Evolutionary conservation across 192 early-diverging fungal genomes (phyloP), one percentile per base, ranked within the genome.

Genomic region (Coemansia sp.): DNA sequence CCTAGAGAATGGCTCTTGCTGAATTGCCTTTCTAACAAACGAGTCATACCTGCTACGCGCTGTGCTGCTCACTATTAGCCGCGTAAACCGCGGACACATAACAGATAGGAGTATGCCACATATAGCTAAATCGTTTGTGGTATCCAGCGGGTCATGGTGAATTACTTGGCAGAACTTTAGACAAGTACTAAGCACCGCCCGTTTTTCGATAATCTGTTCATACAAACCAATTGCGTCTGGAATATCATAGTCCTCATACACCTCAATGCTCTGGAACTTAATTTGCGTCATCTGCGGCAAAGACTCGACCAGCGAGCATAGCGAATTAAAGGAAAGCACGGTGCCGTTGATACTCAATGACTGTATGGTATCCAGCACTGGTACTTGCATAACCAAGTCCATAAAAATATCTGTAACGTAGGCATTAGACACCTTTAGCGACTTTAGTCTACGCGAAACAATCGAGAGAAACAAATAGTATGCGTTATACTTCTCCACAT

Each of bases 21-120:
- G 15, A 9, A 58, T 58, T 12, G 55, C 55, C 29, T 58, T 58
- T 58, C 29, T 31, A 31, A 58, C 14, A 58, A 58, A 58, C 31
- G 55, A 31, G 15, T 58, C 55, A 31, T 34, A 58, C 27, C 55
- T 58, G 55, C 55, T 34, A 17, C 55, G 55, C 14, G 55, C 55
- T 17, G 55, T 58, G 5, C 29, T 32, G 29, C 31, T 7, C 6
- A 58, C 29, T 32, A 58, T 12, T 31, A 58, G 55, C 14, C 55
- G 55, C 31, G 55, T 58, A 58, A 58, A 58, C 55, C 29, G 55
- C 14, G 55, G 55, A 32, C 55, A 58, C 5, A 58, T n/a, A 17
- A 58, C 31, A n/a, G 55, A 58, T 23, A 58, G 15, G 27, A 58
- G 55, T 32, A 58, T 58, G 29, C 55, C 55, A 58, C 55, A 58